These are phyloP conservation scores for Ceratocystis alfenasii DNA, from an alignment of 2,329 filamentous ascomycete species.

Conservation along the genomic window DNA sequence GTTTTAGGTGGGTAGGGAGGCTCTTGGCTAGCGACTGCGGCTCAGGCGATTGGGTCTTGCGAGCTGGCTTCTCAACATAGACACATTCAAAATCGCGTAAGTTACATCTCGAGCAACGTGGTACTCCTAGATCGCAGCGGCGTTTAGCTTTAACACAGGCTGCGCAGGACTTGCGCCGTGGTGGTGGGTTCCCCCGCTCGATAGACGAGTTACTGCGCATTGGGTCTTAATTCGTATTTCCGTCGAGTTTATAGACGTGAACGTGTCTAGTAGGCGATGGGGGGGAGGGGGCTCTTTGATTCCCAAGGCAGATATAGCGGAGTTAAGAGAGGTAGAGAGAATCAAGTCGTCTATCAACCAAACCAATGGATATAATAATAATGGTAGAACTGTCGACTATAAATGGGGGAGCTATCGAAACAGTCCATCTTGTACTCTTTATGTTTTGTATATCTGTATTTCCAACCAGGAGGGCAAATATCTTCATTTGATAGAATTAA, in stretches of 20 bases:
- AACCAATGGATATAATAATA: no score
- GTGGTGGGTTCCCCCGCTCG: slow-evolving; percentile 36
- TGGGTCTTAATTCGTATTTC: not conserved
- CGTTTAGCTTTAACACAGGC: slow-evolving; percentile 47
- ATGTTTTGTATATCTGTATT: no score
- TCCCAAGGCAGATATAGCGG: no score
- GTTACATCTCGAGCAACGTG: slow-evolving; percentile 41
- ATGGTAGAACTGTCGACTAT: no score
- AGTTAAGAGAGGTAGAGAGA: no score
- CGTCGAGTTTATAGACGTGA: no score
- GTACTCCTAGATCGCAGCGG: slow-evolving; percentile 41
- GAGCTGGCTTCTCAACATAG: slow-evolving; percentile 28
- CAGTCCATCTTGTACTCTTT: no score
- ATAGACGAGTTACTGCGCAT: slow-evolving; percentile 11
- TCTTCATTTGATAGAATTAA: no score
- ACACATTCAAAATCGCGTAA: slow-evolving; percentile 38
- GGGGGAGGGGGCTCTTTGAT: not conserved
- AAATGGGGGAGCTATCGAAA: no score
- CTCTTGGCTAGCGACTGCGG: not conserved
- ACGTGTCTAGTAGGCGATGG: no score
- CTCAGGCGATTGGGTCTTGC: not conserved
- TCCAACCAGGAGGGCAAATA: no score
- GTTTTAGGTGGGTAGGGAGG: not conserved
- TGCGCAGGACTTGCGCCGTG: slow-evolving; percentile 44
- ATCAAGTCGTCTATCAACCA: no score